Conservation (phyloP, 768 basidiomycete species). For the Termitomyces sp. region DNA sequence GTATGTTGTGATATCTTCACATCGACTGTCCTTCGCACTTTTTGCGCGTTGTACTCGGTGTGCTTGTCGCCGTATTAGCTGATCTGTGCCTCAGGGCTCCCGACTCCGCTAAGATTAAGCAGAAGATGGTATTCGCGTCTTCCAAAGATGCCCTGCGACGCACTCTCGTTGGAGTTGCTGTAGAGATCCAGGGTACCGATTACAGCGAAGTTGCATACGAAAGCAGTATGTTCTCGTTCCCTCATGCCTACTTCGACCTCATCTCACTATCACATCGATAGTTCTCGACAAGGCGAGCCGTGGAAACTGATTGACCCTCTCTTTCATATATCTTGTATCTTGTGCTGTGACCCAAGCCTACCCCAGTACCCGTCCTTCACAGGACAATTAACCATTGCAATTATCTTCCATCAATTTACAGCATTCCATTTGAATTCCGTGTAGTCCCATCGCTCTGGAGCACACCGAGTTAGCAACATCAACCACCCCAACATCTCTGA, state of each 20-base stretch:
- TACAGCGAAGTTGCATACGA: conserved; percentile 65
- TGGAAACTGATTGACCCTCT: conserved; percentile 15
- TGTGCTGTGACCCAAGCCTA: conserved; percentile 4
- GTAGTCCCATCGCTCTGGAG: neutral
- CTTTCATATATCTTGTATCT: conserved; percentile 2
- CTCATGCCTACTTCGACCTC: neutral
- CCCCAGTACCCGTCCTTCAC: conserved; percentile 6
- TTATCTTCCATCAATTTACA: neutral
- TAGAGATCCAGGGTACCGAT: conserved; percentile 87
- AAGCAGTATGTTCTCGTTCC: conserved; percentile 43
- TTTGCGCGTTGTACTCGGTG: neutral
- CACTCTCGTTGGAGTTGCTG: conserved; percentile 65
- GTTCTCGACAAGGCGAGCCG: conserved; percentile 28
- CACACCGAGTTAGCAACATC: neutral
- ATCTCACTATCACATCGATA: conserved; percentile 5
- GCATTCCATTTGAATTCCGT: neutral
- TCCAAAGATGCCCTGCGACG: conserved; percentile 78
- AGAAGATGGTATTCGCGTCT: conserved; percentile 91
- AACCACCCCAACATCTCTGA: neutral
- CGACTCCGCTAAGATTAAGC: conserved; percentile 76
- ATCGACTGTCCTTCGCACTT: neutral
- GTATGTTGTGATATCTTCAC: conserved; percentile 41
- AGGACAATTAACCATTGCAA: conserved; percentile 1
- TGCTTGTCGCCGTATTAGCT: conserved; percentile 9
- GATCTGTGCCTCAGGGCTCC: conserved; percentile 63